Base-by-base conservation (phyloP, 257 asterid genomes). In the Nicotiana attenuata region DNA sequence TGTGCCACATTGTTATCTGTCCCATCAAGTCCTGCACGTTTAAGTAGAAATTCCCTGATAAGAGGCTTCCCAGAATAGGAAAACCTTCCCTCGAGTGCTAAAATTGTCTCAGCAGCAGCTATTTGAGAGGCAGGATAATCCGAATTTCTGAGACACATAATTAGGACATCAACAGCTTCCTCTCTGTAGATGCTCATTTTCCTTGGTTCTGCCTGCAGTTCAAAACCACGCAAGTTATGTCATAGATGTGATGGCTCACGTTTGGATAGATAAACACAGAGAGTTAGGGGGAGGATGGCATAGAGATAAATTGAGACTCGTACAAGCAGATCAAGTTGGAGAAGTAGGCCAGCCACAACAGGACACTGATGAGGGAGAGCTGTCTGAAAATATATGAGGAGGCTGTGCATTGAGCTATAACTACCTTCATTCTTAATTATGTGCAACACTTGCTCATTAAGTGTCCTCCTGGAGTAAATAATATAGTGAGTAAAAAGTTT, bases 141-240 rank as follows among this genome's bases (percentile, higher is more conserved):
- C 2, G 96, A 66, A 83, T 92, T 92, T 85, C 89, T 88, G 38
- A 94, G 97, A 87, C 93, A 90, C 41, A 93, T 86, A 59, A 94
- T 89, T 17, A 94, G 91, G 17, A 86, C 78, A 87, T 92, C 97
- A 11, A 91, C 88, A 15, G 97, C 96, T 87, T 94, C 98, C 89
- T 94, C 98, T 31, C 97, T 69, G 82, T 91, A 94, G 81, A 94
- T 93, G 82, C 98, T 94, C 97, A 93, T 94, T 87, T 93, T 93
- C 87, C 94, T 91, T 17, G 98, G 98, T 85, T 93, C 98, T 66
- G 80, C 94, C 96, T 94, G 84, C 68, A 84, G 82, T 38, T 45
- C 75, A 52, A 53, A 33, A 50, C 22, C 26, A 7, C 31, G 14
- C 24, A 16, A 71, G 66, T 22, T 41, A 26, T 29, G 16, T 31